These are phyloP conservation scores for Aegilops bicornis DNA, from an alignment of 176 grass and related monocot species.

Conservation along the genomic window DNA sequence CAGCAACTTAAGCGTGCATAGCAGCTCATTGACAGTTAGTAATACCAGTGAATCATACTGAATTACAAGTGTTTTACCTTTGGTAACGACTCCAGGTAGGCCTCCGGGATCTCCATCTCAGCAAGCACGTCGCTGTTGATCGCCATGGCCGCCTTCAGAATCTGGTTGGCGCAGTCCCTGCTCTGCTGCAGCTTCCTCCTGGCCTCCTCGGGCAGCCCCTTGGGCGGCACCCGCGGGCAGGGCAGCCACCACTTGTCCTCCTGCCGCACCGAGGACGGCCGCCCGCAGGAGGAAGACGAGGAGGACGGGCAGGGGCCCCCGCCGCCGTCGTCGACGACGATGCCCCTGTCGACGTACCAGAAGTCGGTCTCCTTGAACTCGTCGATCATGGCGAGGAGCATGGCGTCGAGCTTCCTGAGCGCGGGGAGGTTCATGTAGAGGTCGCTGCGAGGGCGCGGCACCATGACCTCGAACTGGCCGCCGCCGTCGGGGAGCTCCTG, in stretches of 20 bases:
- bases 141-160: constrained; percentile 93
- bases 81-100: constrained; percentile 81
- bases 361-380: constrained; percentile 83
- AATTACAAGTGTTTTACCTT: constrained; percentile 51
- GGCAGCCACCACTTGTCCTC: constrained; percentile 99
- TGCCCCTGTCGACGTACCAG: constrained; percentile 91
- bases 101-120: constrained; percentile 92
- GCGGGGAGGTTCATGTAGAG: constrained; percentile 97
- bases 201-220: constrained; percentile 73
- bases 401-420: constrained; percentile 92
- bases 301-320: constrained; percentile 54
- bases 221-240: constrained; percentile 71
- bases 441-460: constrained; percentile 75
- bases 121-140: constrained; percentile 90
- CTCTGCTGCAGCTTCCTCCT: constrained; percentile 89
- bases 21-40: neutral
- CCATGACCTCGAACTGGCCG: constrained; percentile 92
- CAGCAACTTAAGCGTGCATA: neutral
- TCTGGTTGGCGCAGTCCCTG: constrained; percentile 95
- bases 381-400: constrained; percentile 89
- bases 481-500: constrained; percentile 91
- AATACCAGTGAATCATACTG: neutral
- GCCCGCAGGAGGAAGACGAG: constrained; percentile 43
- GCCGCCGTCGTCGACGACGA: constrained; percentile 66
- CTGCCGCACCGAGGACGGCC: constrained; percentile 81